Evolutionary conservation across 2,329 filamentous ascomycete species (phyloP).

Genomic region (Lasiodiplodia theobromae): DNA sequence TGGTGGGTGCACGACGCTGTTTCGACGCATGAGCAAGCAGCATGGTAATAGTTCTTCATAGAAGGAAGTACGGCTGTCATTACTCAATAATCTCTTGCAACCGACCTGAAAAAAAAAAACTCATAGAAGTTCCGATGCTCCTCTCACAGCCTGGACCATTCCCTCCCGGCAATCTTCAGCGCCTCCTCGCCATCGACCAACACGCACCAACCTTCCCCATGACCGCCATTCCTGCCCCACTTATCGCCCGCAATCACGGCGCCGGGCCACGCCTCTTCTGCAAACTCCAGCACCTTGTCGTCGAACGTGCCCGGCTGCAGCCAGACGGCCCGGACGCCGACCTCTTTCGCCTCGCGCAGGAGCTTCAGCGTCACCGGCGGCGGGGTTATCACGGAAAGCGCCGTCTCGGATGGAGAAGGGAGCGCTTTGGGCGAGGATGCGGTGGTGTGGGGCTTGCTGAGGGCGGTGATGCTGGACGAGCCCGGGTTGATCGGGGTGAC

Average conservation of each 20-base stretch:
- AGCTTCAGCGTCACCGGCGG: slow-evolving; percentile 77
- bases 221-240: slow-evolving; percentile 35
- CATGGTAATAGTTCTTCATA: too few relatives aligned
- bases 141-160: slow-evolving; percentile 35
- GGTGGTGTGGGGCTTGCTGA: slow-evolving; percentile 66
- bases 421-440: slow-evolving; percentile 71
- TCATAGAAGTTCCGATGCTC: background rate
- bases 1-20: too few relatives aligned
- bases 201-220: slow-evolving; percentile 50
- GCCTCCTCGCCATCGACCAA: slow-evolving; percentile 51
- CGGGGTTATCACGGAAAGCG: slow-evolving; percentile 86
- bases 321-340: slow-evolving; percentile 80
- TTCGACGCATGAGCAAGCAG: too few relatives aligned
- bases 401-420: slow-evolving; percentile 71
- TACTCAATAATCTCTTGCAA: too few relatives aligned
- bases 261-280: slow-evolving; percentile 71
- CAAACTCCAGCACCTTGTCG: slow-evolving; percentile 74
- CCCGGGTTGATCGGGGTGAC: slow-evolving; percentile 86
- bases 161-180: slow-evolving; percentile 43
- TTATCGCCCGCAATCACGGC: slow-evolving; percentile 66
- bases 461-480: slow-evolving; percentile 68
- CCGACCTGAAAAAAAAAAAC: too few relatives aligned
- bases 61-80: too few relatives aligned
- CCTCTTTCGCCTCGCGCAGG: slow-evolving; percentile 76
- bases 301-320: slow-evolving; percentile 91